phyloP scores from a whole-genome alignment of 306 rosid genomes.

The Canavalia gladiata region DNA sequence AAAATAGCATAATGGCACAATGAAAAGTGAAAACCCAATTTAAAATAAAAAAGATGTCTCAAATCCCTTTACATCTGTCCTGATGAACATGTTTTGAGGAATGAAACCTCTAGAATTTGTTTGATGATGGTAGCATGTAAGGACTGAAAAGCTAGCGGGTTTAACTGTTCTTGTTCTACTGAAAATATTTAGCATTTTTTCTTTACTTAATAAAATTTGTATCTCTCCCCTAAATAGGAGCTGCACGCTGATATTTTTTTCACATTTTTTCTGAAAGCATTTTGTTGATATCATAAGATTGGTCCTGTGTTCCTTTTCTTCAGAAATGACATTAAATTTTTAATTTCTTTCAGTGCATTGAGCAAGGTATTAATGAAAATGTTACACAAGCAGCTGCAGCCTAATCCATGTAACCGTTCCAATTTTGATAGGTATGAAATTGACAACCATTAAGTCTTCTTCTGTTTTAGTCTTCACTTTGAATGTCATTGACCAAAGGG shows the following conservation, averaged over 20 bases:
- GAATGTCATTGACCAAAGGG: constrained; percentile 1
- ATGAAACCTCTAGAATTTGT: not conserved
- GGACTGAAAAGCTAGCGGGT: constrained; percentile 10
- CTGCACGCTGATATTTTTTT: constrained; percentile 1
- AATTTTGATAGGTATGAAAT: constrained; percentile 44
- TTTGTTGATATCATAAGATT: constrained; percentile 11
- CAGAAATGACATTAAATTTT: constrained; percentile 14
- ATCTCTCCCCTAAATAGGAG: not conserved
- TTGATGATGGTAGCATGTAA: constrained; percentile 10
- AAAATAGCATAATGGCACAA: constrained; percentile 4
- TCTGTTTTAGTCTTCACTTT: not conserved
- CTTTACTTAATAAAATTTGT: not conserved
- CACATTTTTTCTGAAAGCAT: constrained; percentile 20
- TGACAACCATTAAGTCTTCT: constrained; percentile 2
- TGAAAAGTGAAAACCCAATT: constrained; percentile 6
- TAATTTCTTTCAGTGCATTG: constrained; percentile 58
- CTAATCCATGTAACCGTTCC: constrained; percentile 36
- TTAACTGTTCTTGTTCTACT: constrained; percentile 23
- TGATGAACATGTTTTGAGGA: not conserved
- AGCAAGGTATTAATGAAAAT: constrained; percentile 55
- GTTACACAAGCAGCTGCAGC: constrained; percentile 45
- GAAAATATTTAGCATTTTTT: constrained; percentile 13
- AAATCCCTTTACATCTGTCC: not conserved
- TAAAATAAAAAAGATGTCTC: not conserved
- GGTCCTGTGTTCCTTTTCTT: constrained; percentile 2